These are phyloP conservation scores for Cronartium ribicola DNA, from an alignment of 1,284 basidiomycete genomes.

Conservation along the genomic window DNA sequence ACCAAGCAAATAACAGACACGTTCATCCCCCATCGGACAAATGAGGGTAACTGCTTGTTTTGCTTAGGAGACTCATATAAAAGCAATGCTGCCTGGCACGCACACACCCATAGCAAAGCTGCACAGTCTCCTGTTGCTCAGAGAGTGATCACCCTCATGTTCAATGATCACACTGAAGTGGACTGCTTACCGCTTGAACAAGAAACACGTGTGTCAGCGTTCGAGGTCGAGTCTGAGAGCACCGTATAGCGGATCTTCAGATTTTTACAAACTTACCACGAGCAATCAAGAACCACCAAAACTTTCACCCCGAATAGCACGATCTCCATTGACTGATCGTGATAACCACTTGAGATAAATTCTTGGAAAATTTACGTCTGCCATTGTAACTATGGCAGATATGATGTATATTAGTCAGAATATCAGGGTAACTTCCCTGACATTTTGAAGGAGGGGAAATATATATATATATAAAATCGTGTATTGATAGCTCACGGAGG, in stretches of 20 bases:
- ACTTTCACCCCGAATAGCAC: neutral
- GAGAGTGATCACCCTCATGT: neutral
- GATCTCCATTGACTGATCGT: neutral
- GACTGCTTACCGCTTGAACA: neutral
- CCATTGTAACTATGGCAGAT: neutral
- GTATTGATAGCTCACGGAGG: neutral
- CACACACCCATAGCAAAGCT: neutral
- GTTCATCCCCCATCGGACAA: neutral
- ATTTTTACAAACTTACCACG: neutral
- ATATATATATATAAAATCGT: no score
- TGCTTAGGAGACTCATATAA: neutral
- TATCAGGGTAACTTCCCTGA: neutral
- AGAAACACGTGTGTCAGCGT: neutral
- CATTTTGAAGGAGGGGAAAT: neutral
- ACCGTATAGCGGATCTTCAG: neutral
- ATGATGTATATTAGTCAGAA: no score
- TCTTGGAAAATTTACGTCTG: neutral
- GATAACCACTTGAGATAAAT: neutral
- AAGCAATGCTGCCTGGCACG: neutral
- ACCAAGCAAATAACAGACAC: neutral
- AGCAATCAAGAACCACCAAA: neutral
- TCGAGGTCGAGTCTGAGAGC: neutral
- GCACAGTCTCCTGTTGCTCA: neutral
- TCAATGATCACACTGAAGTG: neutral
- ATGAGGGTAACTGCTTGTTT: neutral